Evolutionary conservation across 2,329 filamentous ascomycete genomes (phyloP), one percentile per base, ranked within the genome.

Genomic region (Verticillium nubilum): DNA sequence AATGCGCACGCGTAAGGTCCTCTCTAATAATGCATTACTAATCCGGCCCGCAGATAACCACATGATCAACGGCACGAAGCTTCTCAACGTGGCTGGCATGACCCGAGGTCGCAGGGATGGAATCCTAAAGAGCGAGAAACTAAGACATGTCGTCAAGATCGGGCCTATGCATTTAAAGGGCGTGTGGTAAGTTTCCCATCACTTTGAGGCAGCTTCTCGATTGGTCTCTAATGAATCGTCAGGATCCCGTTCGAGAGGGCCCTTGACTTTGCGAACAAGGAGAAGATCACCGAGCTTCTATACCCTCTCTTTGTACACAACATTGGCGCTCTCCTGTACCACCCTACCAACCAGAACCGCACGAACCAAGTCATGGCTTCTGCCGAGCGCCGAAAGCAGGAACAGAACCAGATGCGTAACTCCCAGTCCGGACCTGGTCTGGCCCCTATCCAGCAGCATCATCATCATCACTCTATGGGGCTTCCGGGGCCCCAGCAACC

Each of bases 161-260:
- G 95, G 95, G 0, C 95, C 95, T 4, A 99, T 99, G 95, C 95
- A 98, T 72, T 78, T 99, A 52, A 99, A 99, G 78, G 95, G 95
- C 70, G 93, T 97, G 66, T 97, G 93, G 92, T 96, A 82, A 78
- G 89, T 79, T 60, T 25, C n/a, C 12, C 27, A 10, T 23, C 13
- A 6, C 3, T 47, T 9, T 13, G 10, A 13, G 7, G 7, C 42
- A 47, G 42, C 7, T 47, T 47, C n/a, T 7, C 42, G 7, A 31
- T 13, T 23, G 5, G 25, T 3, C 23, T 7, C 61, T 62, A 47
- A 63, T 28, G 13, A 5, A 50, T n/a, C 7, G n/a, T 26, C 67
- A 97, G 93, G 93, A 99, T 99, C 69, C 95, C 95, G 2, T 98
- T 96, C 68, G 95, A 98, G 67, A 89, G 95, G 65, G 95, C 95